Conservation (phyloP, 2,329 filamentous ascomycete genomes). For the Cladosporium sp. region DNA sequence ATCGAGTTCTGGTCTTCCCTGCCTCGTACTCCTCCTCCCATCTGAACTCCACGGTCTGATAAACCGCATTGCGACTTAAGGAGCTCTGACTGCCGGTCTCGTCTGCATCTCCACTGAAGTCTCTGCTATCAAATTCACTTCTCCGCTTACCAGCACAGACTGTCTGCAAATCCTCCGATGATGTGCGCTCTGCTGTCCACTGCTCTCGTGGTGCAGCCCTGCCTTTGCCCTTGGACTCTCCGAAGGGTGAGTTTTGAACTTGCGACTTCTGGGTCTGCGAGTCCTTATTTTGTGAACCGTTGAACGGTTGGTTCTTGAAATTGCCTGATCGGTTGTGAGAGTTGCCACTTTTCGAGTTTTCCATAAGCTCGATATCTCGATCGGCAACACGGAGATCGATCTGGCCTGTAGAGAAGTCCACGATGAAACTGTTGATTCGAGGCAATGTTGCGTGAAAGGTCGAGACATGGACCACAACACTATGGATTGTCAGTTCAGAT, state of each 20-base stretch:
- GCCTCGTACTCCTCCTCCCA: conserved; percentile 21
- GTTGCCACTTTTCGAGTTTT: conserved; percentile 16
- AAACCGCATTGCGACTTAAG: conserved; percentile 20
- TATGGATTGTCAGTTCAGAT: conserved; percentile 2
- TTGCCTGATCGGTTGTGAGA: conserved; percentile 5
- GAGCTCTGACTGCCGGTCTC: conserved; percentile 22
- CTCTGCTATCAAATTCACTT: not conserved
- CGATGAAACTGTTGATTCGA: conserved; percentile 23
- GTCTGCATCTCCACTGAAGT: conserved; percentile 9
- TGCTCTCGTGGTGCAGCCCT: not conserved
- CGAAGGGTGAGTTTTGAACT: not conserved
- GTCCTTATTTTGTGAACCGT: not conserved
- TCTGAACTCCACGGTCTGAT: conserved; percentile 20
- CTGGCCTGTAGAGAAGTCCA: conserved; percentile 23
- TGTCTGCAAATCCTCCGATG: not conserved
- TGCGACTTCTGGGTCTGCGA: not conserved
- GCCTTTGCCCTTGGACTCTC: not conserved
- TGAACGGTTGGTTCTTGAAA: not conserved
- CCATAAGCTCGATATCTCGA: conserved; percentile 18
- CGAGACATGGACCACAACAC: conserved; percentile 20
- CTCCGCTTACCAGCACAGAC: conserved; percentile 1
- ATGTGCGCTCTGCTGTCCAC: not conserved
- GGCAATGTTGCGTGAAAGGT: conserved; percentile 23
- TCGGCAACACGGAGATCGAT: conserved; percentile 20
- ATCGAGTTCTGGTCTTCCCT: not conserved